Evolutionary conservation across 2,329 filamentous ascomycete genomes (phyloP).

Genomic region (Ophiostoma piceae): DNA sequence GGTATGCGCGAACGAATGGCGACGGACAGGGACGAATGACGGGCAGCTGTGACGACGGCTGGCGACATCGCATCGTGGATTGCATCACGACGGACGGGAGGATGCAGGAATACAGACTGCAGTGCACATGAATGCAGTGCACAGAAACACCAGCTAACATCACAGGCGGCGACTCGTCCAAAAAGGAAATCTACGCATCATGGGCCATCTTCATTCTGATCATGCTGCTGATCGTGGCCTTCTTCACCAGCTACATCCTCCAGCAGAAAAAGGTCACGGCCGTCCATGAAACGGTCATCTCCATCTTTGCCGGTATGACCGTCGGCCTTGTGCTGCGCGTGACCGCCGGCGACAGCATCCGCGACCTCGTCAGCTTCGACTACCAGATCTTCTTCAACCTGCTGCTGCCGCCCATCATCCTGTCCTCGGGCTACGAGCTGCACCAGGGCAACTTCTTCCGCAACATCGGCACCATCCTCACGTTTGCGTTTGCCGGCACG

Average conservation of each 20-base stretch:
- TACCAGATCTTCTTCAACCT: constrained; percentile 99
- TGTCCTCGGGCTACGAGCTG: constrained; percentile 93
- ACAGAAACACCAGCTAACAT: constrained; percentile 25
- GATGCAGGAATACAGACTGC: not conserved
- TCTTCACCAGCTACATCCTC: constrained; percentile 95
- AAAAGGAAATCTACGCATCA: constrained; percentile 92
- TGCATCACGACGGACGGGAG: not conserved
- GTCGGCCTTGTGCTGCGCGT: constrained; percentile 85
- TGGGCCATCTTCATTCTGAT: constrained; percentile 98
- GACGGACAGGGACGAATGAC: not conserved
- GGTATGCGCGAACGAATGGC: constrained; percentile 32
- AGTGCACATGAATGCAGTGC: not conserved
- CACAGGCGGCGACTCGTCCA: constrained; percentile 68
- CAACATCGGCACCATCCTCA: constrained; percentile 94
- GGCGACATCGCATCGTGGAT: constrained; percentile 18
- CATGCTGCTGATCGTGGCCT: constrained; percentile 83
- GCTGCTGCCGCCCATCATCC: constrained; percentile 94
- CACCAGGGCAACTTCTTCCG: constrained; percentile 99
- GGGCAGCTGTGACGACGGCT: constrained; percentile 1
- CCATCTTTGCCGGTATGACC: constrained; percentile 96
- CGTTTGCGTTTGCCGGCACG: constrained; percentile 94
- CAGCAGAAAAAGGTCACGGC: constrained; percentile 97
- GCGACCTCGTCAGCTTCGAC: constrained; percentile 90
- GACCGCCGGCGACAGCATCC: constrained; percentile 74
- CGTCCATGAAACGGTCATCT: constrained; percentile 95